Evolutionary conservation across 192 early-diverging fungal genomes (phyloP).

Genomic region (Lobosporangium transversale): DNA sequence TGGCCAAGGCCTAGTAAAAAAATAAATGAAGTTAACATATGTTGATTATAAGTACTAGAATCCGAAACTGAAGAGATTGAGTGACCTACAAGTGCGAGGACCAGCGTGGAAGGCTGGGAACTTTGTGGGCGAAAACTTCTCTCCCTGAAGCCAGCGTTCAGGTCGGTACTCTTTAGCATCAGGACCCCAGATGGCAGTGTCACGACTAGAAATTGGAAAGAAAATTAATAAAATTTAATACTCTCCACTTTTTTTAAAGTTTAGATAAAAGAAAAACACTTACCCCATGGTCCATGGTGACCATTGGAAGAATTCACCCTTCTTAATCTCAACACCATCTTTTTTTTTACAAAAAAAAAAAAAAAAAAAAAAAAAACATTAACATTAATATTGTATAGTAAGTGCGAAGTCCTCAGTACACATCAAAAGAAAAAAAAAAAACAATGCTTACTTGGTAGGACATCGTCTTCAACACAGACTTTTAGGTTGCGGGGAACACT

Average conservation of each 20-base stretch:
- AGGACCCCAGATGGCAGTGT: constrained; percentile 56
- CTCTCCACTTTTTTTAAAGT: constrained; percentile 41
- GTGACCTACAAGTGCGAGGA: constrained; percentile 53
- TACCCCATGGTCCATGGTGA: constrained; percentile 63
- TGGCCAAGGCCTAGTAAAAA: constrained; percentile 33
- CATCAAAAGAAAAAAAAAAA: not conserved
- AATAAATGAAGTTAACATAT: not conserved
- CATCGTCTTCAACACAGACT: constrained; percentile 58
- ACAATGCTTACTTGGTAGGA: constrained; percentile 51
- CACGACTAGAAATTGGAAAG: constrained; percentile 29
- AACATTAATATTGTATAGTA: not conserved
- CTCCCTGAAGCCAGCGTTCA: constrained; percentile 56
- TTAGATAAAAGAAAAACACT: constrained; percentile 55
- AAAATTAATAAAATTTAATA: not conserved
- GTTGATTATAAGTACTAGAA: not conserved
- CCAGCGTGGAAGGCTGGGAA: constrained; percentile 64
- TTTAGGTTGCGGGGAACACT: constrained; percentile 63
- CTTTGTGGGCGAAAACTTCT: constrained; percentile 44
- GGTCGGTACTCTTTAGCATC: constrained; percentile 58
- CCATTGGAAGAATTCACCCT: constrained; percentile 59
- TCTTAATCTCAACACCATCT: constrained; percentile 59
- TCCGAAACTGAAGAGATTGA: not conserved
- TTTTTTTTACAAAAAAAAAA: too few relatives aligned
- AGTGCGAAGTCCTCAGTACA: not conserved
- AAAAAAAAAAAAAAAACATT: not conserved